Percentiles rank a stretch among this genome's conserved stretches.
Evolutionary conservation across 169 alveolate species (phyloP).

Genomic region (Babesia divergens): DNA sequence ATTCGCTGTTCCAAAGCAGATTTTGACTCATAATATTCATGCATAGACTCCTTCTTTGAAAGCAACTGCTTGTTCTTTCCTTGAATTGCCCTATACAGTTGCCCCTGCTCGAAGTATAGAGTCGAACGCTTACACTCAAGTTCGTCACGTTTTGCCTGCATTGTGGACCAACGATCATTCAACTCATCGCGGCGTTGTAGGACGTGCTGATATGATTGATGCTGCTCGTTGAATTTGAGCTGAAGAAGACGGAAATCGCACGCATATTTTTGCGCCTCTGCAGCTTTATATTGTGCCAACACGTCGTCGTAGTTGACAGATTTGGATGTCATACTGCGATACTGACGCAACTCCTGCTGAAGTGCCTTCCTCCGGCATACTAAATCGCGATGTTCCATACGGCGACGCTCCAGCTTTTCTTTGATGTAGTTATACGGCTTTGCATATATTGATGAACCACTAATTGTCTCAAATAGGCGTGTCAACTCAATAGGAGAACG

Average conservation of each 20-base stretch:
- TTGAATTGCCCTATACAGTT: slow-evolving; percentile 22
- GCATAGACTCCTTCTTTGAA: slow-evolving; percentile 29
- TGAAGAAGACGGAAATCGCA: slow-evolving; percentile 20
- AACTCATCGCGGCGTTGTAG: slow-evolving; percentile 13
- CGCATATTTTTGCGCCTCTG: slow-evolving; percentile 28
- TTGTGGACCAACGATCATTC: slow-evolving; percentile 37
- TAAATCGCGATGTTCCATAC: slow-evolving; percentile 42
- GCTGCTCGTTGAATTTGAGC: slow-evolving; percentile 7
- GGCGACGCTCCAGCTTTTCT: slow-evolving; percentile 44
- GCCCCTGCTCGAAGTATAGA: slow-evolving; percentile 58
- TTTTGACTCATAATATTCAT: slow-evolving; percentile 15
- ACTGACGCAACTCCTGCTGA: slow-evolving; percentile 44
- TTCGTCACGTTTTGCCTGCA: slow-evolving; percentile 48
- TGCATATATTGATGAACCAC: slow-evolving; percentile 73
- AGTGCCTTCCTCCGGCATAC: slow-evolving; percentile 36
- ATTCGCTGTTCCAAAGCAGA: slow-evolving; percentile 16
- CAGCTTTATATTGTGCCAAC: slow-evolving; percentile 23
- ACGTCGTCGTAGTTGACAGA: slow-evolving; percentile 25
- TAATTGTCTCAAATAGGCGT: slow-evolving; percentile 83
- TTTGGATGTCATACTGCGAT: slow-evolving; percentile 20
- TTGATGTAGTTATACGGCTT: slow-evolving; percentile 56
- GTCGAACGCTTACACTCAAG: slow-evolving; percentile 23
- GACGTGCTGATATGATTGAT: slow-evolving; percentile 3
- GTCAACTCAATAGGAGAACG: slow-evolving; percentile 85
- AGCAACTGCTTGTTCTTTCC: slow-evolving; percentile 15